Conservation (phyloP, 2,329 filamentous ascomycete genomes). For the Rhynchosporium agropyri region DNA sequence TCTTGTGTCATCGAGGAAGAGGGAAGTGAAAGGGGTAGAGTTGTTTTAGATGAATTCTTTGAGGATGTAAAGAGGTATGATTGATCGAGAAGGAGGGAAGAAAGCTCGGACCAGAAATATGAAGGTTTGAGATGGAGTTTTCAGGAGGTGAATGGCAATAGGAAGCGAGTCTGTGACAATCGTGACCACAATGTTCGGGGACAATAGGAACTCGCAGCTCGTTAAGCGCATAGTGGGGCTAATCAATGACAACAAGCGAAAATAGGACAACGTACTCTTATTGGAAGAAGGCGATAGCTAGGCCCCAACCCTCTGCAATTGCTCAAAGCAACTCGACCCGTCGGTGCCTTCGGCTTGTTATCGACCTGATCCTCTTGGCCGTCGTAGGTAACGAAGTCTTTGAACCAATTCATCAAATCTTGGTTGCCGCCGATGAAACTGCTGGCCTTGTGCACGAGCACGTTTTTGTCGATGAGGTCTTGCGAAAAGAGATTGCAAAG, state of each 20-base stretch:
- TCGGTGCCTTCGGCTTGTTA: conserved; percentile 73
- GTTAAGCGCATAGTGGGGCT: neutral
- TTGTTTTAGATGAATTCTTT: neutral
- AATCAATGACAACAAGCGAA: conserved; percentile 17
- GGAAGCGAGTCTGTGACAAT: neutral
- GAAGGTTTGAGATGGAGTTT: neutral
- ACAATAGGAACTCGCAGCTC: conserved; percentile 9
- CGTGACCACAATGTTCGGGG: conserved; percentile 2
- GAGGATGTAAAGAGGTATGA: neutral
- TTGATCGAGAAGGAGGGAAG: neutral
- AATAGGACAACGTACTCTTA: conserved; percentile 56
- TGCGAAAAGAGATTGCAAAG: conserved; percentile 94
- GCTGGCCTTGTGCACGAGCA: conserved; percentile 79
- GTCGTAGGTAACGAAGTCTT: conserved; percentile 77
- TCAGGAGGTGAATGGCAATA: neutral
- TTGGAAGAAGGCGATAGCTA: conserved; percentile 90
- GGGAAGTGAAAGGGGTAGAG: neutral
- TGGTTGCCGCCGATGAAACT: conserved; percentile 85
- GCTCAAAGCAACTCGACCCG: conserved; percentile 84
- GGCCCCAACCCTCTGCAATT: conserved; percentile 96
- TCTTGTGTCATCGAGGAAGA: neutral
- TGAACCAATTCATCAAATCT: conserved; percentile 89
- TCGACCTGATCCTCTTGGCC: conserved; percentile 77
- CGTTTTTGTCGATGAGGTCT: conserved; percentile 84
- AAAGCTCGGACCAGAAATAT: neutral